Evolutionary conservation across 768 basidiomycete genomes (phyloP).

Genomic region (Hemileccinum impolitum): DNA sequence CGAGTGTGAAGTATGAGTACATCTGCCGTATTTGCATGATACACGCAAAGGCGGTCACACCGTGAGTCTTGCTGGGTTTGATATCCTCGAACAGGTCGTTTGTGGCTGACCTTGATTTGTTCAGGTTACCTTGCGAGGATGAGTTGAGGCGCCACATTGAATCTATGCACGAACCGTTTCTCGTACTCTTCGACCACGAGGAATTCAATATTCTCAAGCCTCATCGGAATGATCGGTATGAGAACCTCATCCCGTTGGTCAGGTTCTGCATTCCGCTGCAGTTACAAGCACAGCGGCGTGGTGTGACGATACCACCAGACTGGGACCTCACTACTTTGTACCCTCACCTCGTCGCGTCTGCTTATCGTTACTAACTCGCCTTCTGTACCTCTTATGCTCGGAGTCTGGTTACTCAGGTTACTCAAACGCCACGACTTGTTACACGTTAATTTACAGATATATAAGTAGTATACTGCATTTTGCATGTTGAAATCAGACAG

Average conservation of each 20-base stretch:
- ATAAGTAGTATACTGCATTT: too few relatives aligned
- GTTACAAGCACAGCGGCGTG: background rate
- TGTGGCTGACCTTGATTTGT: background rate
- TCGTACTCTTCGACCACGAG: background rate
- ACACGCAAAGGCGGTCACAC: background rate
- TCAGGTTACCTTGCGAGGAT: slow-evolving; percentile 8
- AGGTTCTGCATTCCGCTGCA: background rate
- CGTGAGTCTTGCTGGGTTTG: background rate
- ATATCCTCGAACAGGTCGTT: too few relatives aligned
- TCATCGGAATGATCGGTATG: background rate
- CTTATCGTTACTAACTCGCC: background rate
- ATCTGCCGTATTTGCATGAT: background rate
- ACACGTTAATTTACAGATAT: too few relatives aligned
- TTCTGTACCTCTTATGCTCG: too few relatives aligned
- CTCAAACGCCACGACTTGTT: too few relatives aligned
- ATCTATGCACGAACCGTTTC: background rate
- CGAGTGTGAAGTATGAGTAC: background rate
- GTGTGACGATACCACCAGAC: background rate
- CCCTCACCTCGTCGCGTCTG: background rate
- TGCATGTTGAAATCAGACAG: too few relatives aligned
- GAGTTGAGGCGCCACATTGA: slow-evolving; percentile 8
- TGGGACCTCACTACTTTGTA: too few relatives aligned
- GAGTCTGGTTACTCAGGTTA: too few relatives aligned
- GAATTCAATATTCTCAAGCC: background rate
- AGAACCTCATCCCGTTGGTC: background rate